phyloP scores from a whole-genome alignment of 768 basidiomycete genomes.

The Termitomyces sp. region DNA sequence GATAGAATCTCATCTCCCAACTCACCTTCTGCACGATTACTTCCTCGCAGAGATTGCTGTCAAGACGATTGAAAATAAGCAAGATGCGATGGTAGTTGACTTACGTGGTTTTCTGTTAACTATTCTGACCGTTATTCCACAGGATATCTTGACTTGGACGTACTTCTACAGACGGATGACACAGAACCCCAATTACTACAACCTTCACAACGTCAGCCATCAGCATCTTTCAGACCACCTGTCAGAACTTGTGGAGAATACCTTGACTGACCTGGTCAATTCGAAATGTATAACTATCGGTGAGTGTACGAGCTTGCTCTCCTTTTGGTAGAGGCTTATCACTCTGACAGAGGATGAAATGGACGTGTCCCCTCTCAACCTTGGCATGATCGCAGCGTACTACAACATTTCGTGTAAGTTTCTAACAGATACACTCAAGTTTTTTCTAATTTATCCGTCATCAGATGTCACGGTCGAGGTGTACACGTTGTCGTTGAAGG shows the following conservation, averaged over 20 bases:
- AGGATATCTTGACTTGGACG: slow-evolving; percentile 98
- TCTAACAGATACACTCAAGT: neutral
- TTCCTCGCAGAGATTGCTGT: slow-evolving; percentile 98
- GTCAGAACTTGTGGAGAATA: slow-evolving; percentile 93
- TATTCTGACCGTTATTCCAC: neutral
- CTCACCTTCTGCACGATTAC: slow-evolving; percentile 90
- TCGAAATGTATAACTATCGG: slow-evolving; percentile 95
- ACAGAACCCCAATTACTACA: slow-evolving; percentile 95
- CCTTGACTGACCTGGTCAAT: slow-evolving; percentile 84
- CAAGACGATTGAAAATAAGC: slow-evolving; percentile 99
- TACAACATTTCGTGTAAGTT: slow-evolving; percentile 86
- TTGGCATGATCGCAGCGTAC: slow-evolving; percentile 98
- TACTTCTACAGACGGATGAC: slow-evolving; percentile 98
- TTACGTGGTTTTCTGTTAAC: neutral
- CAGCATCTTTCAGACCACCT: slow-evolving; percentile 94
- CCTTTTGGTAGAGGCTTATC: neutral
- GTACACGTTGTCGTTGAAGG: slow-evolving; percentile 91
- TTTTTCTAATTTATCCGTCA: slow-evolving; percentile 10
- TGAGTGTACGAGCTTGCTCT: slow-evolving; percentile 22
- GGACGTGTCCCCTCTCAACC: slow-evolving; percentile 87
- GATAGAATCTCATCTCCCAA: slow-evolving; percentile 92
- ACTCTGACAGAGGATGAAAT: slow-evolving; percentile 75
- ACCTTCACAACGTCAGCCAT: slow-evolving; percentile 91
- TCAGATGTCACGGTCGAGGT: slow-evolving; percentile 95
- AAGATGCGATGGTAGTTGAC: slow-evolving; percentile 79